Conservation (phyloP, 1,284 basidiomycete genomes). For the Xerocomus amazonicus region DNA sequence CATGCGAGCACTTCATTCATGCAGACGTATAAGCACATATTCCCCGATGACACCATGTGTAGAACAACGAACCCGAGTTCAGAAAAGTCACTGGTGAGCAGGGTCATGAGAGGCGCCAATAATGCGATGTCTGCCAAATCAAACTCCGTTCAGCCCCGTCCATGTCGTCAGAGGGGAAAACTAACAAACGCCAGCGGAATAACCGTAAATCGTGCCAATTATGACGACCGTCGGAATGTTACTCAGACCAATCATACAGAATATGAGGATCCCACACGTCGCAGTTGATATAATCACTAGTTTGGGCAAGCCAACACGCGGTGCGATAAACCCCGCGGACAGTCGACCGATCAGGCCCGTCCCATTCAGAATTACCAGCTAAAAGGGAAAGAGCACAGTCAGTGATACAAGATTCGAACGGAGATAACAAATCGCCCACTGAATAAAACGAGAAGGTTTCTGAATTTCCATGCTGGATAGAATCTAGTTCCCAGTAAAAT, state of each 20-base stretch:
- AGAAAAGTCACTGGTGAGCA: slow-evolving; percentile 32
- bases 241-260: slow-evolving; percentile 28
- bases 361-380: slow-evolving; percentile 30
- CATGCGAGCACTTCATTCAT: slow-evolving; percentile 23
- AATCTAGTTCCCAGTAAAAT: slow-evolving; percentile 33
- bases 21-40: not conserved
- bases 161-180: not conserved
- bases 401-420: not conserved
- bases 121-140: slow-evolving; percentile 31
- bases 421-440: slow-evolving; percentile 9
- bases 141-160: not conserved
- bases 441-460: slow-evolving; percentile 33
- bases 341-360: slow-evolving; percentile 26
- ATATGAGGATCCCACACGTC: slow-evolving; percentile 27
- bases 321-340: slow-evolving; percentile 24
- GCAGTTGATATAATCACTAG: slow-evolving; percentile 20
- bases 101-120: slow-evolving; percentile 30
- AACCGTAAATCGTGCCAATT: slow-evolving; percentile 32
- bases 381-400: not conserved
- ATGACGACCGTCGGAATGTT: slow-evolving; percentile 16
- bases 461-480: slow-evolving; percentile 25
- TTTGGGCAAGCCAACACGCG: slow-evolving; percentile 17
- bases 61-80: slow-evolving; percentile 25
- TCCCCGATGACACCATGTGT: no score
- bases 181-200: slow-evolving; percentile 39